These are phyloP conservation scores for Hygrocybe coccinea DNA, from an alignment of 768 basidiomycete genomes.

Conservation along the genomic window DNA sequence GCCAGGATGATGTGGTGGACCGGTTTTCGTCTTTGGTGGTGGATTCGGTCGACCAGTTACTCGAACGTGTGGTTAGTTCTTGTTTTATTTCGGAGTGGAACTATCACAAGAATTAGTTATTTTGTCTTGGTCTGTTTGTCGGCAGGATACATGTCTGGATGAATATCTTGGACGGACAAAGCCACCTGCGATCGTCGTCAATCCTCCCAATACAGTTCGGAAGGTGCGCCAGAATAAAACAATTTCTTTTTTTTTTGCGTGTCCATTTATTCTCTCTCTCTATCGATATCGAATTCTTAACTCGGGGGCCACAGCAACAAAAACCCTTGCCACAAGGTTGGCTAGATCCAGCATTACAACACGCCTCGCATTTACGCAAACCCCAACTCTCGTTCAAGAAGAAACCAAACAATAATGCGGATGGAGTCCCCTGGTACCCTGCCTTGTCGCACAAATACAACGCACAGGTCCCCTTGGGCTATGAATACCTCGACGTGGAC, in stretches of 20 bases:
- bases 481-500: conserved; percentile 38
- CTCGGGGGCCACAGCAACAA: conserved; percentile 8
- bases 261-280: background rate
- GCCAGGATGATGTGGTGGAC: conserved; percentile 80
- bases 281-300: too few species aligned
- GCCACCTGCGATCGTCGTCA: conserved; percentile 57
- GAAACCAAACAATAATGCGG: conserved; percentile 52
- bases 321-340: background rate
- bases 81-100: background rate
- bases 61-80: conserved; percentile 73
- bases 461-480: conserved; percentile 77
- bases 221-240: conserved; percentile 1
- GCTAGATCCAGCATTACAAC: conserved; percentile 61
- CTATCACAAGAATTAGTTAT: background rate
- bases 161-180: conserved; percentile 68
- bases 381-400: conserved; percentile 74
- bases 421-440: conserved; percentile 63
- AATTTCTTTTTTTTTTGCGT: too few species aligned
- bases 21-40: conserved; percentile 72
- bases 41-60: conserved; percentile 77
- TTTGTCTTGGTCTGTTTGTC: too few species aligned
- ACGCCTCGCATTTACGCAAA: conserved; percentile 71
- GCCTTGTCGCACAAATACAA: conserved; percentile 73
- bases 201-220: conserved; percentile 31
- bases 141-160: conserved; percentile 81